A percentile compares a stretch with the other conserved stretches of the same genome.
These are phyloP conservation scores for Funneliformis mosseae DNA, from an alignment of 192 early-diverging fungal genomes.

Conservation along the genomic window DNA sequence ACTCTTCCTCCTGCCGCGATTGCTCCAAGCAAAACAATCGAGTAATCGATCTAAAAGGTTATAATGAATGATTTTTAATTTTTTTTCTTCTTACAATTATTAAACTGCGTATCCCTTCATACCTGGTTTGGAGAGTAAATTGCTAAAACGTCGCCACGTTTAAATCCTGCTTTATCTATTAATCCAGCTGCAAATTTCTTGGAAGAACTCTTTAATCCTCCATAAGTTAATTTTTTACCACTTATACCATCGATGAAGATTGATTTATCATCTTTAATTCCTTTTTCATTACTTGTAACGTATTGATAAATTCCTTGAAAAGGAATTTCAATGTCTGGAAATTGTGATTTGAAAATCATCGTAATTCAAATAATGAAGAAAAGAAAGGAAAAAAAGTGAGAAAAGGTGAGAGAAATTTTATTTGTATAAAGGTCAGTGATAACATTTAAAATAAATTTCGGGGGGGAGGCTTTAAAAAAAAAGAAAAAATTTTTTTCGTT, in stretches of 20 bases:
- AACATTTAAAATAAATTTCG: no score
- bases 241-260: constrained; percentile 50
- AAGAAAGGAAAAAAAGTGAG: no score
- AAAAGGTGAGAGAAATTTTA: not conserved
- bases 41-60: constrained; percentile 23
- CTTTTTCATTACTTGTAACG: constrained; percentile 44
- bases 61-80: no score
- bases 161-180: constrained; percentile 54
- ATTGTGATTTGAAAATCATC: constrained; percentile 43
- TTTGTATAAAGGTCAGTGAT: not conserved
- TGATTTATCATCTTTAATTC: constrained; percentile 39
- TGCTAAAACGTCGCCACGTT: constrained; percentile 70
- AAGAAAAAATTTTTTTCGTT: no score
- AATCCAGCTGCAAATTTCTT: constrained; percentile 53
- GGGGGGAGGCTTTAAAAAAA: no score
- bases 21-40: constrained; percentile 34
- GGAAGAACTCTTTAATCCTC: constrained; percentile 42
- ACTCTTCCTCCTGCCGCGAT: constrained; percentile 62
- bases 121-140: constrained; percentile 74
- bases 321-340: constrained; percentile 47
- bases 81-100: not conserved
- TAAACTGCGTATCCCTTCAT: constrained; percentile 35
- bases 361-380: no score
- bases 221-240: constrained; percentile 45
- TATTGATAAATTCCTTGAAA: constrained; percentile 49